Evolutionary conservation across 371 early-diverging fungal genomes (phyloP).

Genomic region (Mucor circinelloides): DNA sequence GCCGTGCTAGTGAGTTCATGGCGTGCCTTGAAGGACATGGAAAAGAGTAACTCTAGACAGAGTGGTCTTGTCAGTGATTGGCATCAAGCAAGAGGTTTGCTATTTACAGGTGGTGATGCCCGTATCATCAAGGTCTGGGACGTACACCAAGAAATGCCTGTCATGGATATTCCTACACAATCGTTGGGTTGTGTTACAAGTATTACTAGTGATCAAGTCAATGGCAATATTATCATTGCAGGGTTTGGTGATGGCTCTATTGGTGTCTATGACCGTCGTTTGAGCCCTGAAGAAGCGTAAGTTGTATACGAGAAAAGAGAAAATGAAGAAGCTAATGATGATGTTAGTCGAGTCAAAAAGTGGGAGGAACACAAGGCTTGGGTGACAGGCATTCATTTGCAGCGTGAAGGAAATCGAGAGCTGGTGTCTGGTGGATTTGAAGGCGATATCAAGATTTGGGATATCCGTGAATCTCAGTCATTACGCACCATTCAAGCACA

Average conservation of each 20-base stretch:
- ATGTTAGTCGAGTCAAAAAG: constrained; percentile 54
- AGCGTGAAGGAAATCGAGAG: constrained; percentile 64
- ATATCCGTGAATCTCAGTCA: constrained; percentile 65
- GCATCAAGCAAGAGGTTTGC: constrained; percentile 74
- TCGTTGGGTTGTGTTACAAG: constrained; percentile 68
- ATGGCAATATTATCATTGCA: constrained; percentile 72
- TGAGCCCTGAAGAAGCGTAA: constrained; percentile 56
- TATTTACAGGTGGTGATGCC: constrained; percentile 78
- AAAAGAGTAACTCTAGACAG: constrained; percentile 57
- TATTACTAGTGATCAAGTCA: constrained; percentile 69
- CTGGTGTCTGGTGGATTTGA: constrained; percentile 60
- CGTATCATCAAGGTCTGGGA: constrained; percentile 83
- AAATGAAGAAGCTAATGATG: background rate
- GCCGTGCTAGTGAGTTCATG: constrained; percentile 73
- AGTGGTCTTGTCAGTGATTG: constrained; percentile 76
- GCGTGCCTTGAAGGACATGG: constrained; percentile 75
- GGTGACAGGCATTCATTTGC: constrained; percentile 67
- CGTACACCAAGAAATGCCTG: constrained; percentile 75
- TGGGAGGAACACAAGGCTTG: constrained; percentile 71
- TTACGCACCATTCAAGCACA: constrained; percentile 55
- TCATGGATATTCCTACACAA: constrained; percentile 74
- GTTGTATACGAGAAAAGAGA: constrained; percentile 1
- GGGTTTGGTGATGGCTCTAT: constrained; percentile 85
- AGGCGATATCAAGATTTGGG: constrained; percentile 87
- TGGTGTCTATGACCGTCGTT: constrained; percentile 77